Evolutionary conservation across 345 rosid genomes (phyloP), one percentile per base, ranked within the genome.

Genomic region (Euclidium syriacum): DNA sequence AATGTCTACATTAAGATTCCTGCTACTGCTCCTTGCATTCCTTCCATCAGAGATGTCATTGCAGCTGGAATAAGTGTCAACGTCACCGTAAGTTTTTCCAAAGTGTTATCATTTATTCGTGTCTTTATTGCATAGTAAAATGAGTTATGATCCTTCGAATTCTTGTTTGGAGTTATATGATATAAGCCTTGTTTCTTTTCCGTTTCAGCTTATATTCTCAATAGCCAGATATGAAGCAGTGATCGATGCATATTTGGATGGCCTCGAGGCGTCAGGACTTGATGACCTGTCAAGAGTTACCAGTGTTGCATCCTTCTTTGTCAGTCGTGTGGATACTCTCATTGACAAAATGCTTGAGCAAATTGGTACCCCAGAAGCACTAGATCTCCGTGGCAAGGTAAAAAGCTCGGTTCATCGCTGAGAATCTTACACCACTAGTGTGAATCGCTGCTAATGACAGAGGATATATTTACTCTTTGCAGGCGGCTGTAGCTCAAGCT

Each of bases 401-500:
- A 72, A 77, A 72, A 4, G 46, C 17, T 48, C 6, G 3, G 33
- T 32, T 44, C 47, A 62, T 70, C 0, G 3, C 41, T 62, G 36
- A 10, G 7, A 55, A 48, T 11, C 49, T 33, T 42, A 33, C 24
- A 59, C 3, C 1, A 19, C 7, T 39, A 25, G 41, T 62, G 50
- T 2, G 33, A 61, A 52, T 35, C 10, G 5, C 40, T 47, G 40
- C 10, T 18, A 56, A 19, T 56, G 53, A 54, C 12, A 49, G 14
- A 4, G 0, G 24, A 56, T 59, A 44, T 65, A 56, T 33, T 20
- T 23, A 20, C 42, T 52, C 36, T 78, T n/a, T 71, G 42, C 73
- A 94, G 99, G 97, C 95, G 18, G 99, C 97, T 0, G 97, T 94
- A 22, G 91, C 99, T 67, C 99, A 94, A 80, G 99, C 99, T 49